Evolutionary conservation across 2,329 filamentous ascomycete species (phyloP), one percentile per base, ranked within the genome.

Genomic region (Colletotrichum trifolii): DNA sequence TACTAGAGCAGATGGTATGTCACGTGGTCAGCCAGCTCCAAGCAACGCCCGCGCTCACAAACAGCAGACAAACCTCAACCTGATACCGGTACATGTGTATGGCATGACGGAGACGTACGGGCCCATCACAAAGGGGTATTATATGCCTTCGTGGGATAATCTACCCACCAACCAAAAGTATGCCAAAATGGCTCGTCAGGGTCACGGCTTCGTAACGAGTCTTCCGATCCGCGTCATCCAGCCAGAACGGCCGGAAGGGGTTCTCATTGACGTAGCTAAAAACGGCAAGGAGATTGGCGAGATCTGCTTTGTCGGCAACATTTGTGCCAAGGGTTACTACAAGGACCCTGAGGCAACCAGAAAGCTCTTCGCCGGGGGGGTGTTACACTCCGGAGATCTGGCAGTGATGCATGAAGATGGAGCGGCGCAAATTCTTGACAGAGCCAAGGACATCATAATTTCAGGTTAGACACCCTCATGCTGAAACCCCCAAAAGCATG

Each of bases 361-460:
- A 62, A 96, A 95, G 79, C 81, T 99, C 33, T 98, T 97, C 76
- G 89, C 88, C 0, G 96, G 96, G 7, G 94, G 94, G 3, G 93
- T 90, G 17, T 80, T 94, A 71, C 96, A 97, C 78, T 95, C 91
- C 13, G 96, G 96, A 0, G 96, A 99, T 76, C 78, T 99, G 53
- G 96, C 96, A 1, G 94, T 98, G 1, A 94, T 92, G 91, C 93
- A 97, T 79, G 85, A 91, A 0, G 96, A 98, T 75, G 94, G 95
- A 2, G 53, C 57, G 7, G 90, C 94, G 48, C 93, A 98, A 81
- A 97, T 99, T 68, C 82, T 96, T 64, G 96, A 99, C 78, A 87
- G 96, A 17, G 92, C 93, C 12, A 99, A 99, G 82, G 96, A 99
- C 75, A 97, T 99, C 57, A 99, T 99, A 73, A 99, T 99, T 68